Base-by-base conservation (phyloP, 371 early-diverging fungal species). In the Apophysomyces trapeziformis region DNA sequence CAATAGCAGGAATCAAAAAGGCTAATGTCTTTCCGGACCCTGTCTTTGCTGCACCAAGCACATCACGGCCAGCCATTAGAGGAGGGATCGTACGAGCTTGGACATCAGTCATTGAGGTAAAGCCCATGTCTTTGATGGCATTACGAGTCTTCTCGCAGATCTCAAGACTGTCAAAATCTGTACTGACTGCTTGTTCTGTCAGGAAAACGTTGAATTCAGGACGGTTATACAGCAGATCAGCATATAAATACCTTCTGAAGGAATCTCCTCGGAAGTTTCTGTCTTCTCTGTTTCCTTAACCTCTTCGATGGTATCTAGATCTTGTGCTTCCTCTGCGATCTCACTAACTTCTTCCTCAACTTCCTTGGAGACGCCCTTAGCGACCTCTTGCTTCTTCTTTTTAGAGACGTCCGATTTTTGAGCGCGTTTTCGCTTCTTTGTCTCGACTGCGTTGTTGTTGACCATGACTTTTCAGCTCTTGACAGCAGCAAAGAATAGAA, bases 11-110 rank as follows among this genome's bases (percentile, higher is more conserved):
- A 39, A 99, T 89, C 72, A 99, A 78, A 82, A 99, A 99, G 12
- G 99, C 94, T 54, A 99, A 87, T 12, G 99, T 99, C 81, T 99
- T 99, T 61, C 99, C 99, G 18, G 93, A 93, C 21, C 99, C 99
- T 1, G 99, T 99, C 78, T 98, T 96, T 38, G 99, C 99, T 61
- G 99, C 98, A 43, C 99, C 99, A 47, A 99, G 82, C 39, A 99
- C 93, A 87, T 99, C 99, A 43, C 94, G 89, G 57, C 99, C 99
- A 32, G 96, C 93, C 83, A 98, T 82, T 37, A 96, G 90, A 12
- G 97, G 91, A 14, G 96, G 97, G 63, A 99, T 96, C 8, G 95
- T 91, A 61, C 96, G 88, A 45, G 96, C 94, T 83, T 99, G 99
- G 39, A 99, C 96, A 73, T 96, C 94, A 1, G 99, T 99, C 99